Conservation (phyloP, 2,329 filamentous ascomycete genomes). For the Zelopaecilomyces penicillatus region DNA sequence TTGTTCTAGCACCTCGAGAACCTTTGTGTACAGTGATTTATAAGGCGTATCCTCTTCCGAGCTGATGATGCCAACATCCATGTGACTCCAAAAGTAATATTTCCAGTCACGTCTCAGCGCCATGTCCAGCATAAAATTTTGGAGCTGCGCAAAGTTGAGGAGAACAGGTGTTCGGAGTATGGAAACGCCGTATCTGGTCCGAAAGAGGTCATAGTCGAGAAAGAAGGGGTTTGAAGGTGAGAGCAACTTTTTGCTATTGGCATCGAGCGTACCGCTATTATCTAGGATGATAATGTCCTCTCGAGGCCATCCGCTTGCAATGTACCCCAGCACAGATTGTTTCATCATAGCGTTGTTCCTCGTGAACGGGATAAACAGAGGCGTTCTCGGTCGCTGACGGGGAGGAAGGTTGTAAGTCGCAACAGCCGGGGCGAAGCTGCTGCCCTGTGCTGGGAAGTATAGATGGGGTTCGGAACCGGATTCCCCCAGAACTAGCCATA, state of each 20-base stretch:
- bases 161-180: constrained; percentile 5
- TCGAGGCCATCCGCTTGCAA: constrained; percentile 4
- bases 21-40: constrained; percentile 2
- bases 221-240: constrained; percentile 3
- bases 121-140: constrained; percentile 2
- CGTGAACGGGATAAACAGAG: constrained; percentile 5
- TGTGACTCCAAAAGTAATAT: constrained; percentile 7
- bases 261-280: constrained; percentile 5
- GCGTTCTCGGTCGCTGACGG: constrained; percentile 5
- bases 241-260: constrained; percentile 2
- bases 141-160: constrained; percentile 5
- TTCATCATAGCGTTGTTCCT: constrained; percentile 6
- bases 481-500: not conserved
- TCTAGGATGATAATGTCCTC: constrained; percentile 7
- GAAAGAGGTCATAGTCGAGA: constrained; percentile 6
- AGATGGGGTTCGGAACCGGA: constrained; percentile 1
- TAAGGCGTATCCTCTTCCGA: constrained; percentile 2
- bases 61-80: constrained; percentile 6
- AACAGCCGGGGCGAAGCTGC: constrained; percentile 6
- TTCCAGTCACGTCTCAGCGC: constrained; percentile 5
- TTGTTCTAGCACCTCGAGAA: constrained; percentile 2
- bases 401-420: constrained; percentile 6
- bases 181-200: constrained; percentile 6
- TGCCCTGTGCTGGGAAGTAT: constrained; percentile 4
- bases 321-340: constrained; percentile 4